A percentile compares a stretch with the other conserved stretches of the same genome.
These are phyloP conservation scores for Rhizomucor pusillus DNA, from an alignment of 371 early-diverging fungal species.

Conservation along the genomic window DNA sequence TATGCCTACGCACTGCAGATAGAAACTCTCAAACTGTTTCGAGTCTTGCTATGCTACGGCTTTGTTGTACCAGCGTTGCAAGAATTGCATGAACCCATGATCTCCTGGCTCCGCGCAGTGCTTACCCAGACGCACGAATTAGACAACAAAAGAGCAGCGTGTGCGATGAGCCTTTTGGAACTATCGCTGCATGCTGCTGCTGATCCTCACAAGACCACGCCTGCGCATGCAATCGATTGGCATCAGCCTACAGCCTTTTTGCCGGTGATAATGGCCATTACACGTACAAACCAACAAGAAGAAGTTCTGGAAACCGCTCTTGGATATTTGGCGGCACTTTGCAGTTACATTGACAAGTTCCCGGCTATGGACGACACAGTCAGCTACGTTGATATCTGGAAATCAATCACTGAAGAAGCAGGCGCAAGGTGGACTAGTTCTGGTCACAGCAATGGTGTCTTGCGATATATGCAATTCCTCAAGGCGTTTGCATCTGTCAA, in stretches of 20 bases:
- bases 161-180: conserved; percentile 27
- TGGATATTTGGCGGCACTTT: conserved; percentile 53
- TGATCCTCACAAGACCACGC: conserved; percentile 53
- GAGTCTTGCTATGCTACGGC: conserved; percentile 51
- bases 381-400: conserved; percentile 6
- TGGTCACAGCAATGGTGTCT: conserved; percentile 8
- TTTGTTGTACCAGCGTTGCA: conserved; percentile 39
- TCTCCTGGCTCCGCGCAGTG: conserved; percentile 38
- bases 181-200: conserved; percentile 47
- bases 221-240: conserved; percentile 59
- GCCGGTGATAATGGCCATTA: conserved; percentile 26
- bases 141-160: conserved; percentile 15
- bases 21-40: conserved; percentile 44
- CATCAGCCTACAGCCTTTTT: conserved; percentile 52
- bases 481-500: conserved; percentile 6
- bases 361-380: conserved; percentile 19
- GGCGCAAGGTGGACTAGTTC: neutral
- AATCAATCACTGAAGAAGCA: neutral
- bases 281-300: conserved; percentile 6
- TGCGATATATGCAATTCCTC: conserved; percentile 13
- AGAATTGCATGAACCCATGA: conserved; percentile 40
- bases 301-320: conserved; percentile 26
- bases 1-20: conserved; percentile 46
- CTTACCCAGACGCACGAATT: conserved; percentile 12
- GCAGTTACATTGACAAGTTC: conserved; percentile 36